A percentile compares a stretch with the other conserved stretches of the same genome.
These are phyloP conservation scores for Suillus subaureus DNA, from an alignment of 768 basidiomycete genomes.

Conservation along the genomic window DNA sequence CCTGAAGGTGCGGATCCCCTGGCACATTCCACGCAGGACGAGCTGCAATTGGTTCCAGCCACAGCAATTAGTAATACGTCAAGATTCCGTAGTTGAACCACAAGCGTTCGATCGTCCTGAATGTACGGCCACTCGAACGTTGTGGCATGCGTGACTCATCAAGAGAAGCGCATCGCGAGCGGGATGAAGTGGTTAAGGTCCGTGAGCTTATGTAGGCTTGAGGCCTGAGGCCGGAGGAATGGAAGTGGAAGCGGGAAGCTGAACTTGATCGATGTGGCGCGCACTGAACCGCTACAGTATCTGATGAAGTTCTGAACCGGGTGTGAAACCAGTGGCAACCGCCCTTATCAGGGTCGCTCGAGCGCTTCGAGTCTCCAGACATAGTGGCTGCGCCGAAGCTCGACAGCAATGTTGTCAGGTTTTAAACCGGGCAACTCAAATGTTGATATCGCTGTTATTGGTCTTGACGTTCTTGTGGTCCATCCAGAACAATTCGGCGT, in stretches of 20 bases:
- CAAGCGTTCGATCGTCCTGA: neutral
- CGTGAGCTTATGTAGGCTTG: neutral
- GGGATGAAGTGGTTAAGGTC: neutral
- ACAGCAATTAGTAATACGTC: neutral
- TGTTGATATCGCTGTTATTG: constrained; percentile 51
- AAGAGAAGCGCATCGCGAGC: neutral
- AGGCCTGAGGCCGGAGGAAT: neutral
- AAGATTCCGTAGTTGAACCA: neutral
- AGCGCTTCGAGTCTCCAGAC: constrained; percentile 46
- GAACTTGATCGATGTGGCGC: neutral
- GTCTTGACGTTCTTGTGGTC: constrained; percentile 51
- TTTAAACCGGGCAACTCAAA: constrained; percentile 59
- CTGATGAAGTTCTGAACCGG: neutral
- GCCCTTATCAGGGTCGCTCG: constrained; percentile 35
- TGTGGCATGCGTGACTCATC: neutral
- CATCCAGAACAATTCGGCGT: constrained; percentile 52
- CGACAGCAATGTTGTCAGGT: constrained; percentile 54
- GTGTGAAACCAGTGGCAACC: constrained; percentile 21
- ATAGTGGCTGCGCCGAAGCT: constrained; percentile 50
- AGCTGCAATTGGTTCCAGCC: neutral
- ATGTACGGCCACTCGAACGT: neutral
- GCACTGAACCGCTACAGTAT: neutral
- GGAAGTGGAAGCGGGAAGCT: neutral
- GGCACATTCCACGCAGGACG: neutral
- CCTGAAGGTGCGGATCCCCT: neutral